A percentile compares a stretch with the other conserved stretches of the same genome.
These are phyloP conservation scores for Acer negundo DNA, from an alignment of 345 rosid species.

Conservation along the genomic window DNA sequence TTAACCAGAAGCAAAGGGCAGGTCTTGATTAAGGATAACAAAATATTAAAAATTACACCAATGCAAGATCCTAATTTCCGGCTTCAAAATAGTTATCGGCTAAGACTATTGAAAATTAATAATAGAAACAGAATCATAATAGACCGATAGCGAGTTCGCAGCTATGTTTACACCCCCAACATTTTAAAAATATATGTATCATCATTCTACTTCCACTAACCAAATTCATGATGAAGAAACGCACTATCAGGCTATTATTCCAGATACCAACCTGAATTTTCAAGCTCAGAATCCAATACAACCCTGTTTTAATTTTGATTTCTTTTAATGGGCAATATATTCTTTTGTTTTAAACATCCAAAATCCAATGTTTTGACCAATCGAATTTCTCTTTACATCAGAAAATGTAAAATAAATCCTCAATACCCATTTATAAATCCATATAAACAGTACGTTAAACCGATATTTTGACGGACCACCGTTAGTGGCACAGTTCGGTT, in stretches of 20 bases:
- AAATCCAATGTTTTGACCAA: background rate
- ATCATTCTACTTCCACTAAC: background rate
- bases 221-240: background rate
- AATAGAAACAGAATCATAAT: background rate
- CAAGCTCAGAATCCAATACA: no score
- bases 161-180: background rate
- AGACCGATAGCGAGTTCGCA: no score
- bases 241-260: background rate
- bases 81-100: background rate
- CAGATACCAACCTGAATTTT: background rate
- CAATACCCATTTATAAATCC: background rate
- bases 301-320: background rate
- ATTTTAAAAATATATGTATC: background rate
- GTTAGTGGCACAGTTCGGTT: no score
- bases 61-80: no score
- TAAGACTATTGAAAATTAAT: background rate
- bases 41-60: slow-evolving; percentile 3
- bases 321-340: background rate
- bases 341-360: background rate
- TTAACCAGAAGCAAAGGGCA: slow-evolving; percentile 12
- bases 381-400: background rate
- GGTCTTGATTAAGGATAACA: no score
- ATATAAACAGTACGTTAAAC: no score
- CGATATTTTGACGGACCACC: no score
- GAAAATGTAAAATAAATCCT: background rate